phyloP scores from a whole-genome alignment of 257 asterid genomes.

The Gardenia jasminoides region DNA sequence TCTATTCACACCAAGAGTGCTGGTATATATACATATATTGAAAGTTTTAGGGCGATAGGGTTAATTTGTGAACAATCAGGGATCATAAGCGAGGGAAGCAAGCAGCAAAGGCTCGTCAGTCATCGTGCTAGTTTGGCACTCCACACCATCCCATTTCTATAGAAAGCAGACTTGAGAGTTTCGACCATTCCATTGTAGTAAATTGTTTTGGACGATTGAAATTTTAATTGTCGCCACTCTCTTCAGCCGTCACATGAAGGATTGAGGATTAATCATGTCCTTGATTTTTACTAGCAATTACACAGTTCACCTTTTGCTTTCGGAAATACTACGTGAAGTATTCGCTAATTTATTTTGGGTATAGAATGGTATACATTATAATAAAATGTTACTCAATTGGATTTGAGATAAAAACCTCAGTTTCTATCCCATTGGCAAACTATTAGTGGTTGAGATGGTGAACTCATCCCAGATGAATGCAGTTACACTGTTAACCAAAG shows the following conservation, averaged over 20 bases:
- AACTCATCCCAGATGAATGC: too few species aligned
- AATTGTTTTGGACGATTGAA: neutral
- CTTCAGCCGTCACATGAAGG: neutral
- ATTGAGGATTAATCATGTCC: neutral
- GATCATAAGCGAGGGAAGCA: neutral
- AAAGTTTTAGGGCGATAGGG: neutral
- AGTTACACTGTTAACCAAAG: too few species aligned
- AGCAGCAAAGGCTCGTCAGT: neutral
- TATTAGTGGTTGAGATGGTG: too few species aligned
- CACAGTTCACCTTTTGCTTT: neutral
- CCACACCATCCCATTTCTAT: neutral
- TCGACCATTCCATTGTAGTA: neutral
- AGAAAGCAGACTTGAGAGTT: neutral
- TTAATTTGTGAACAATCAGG: neutral
- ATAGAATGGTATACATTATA: too few species aligned
- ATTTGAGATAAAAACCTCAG: too few species aligned
- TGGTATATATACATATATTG: neutral
- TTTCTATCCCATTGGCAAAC: too few species aligned
- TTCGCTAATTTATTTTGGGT: too few species aligned
- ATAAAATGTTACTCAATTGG: too few species aligned
- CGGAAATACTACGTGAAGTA: neutral
- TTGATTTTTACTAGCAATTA: neutral
- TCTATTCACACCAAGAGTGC: neutral
- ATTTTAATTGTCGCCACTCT: neutral
- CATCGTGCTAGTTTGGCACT: neutral